A percentile compares a stretch with the other conserved stretches of the same genome.
phyloP scores from a whole-genome alignment of 345 rosid species.

The Combretum micranthum region DNA sequence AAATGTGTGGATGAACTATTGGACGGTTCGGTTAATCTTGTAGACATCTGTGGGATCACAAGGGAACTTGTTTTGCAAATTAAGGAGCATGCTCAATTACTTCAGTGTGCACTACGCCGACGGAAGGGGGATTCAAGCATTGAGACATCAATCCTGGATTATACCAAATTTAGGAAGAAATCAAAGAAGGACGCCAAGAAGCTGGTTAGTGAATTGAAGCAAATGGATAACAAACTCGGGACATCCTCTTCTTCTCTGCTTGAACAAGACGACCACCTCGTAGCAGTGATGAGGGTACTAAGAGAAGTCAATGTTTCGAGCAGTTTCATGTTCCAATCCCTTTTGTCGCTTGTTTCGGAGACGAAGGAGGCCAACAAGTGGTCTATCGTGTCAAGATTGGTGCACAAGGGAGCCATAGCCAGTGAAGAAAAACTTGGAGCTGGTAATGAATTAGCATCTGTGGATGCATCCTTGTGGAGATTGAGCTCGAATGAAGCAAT shows the following conservation, averaged over 20 bases:
- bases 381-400: constrained; percentile 40
- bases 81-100: constrained; percentile 41
- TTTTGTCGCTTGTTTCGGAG: constrained; percentile 35
- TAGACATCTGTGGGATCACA: constrained; percentile 51
- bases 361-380: constrained; percentile 29
- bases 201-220: constrained; percentile 35
- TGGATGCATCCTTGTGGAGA: constrained; percentile 24
- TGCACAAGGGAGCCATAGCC: constrained; percentile 24
- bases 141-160: constrained; percentile 16
- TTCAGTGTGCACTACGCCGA: constrained; percentile 53
- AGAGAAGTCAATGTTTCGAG: constrained; percentile 30
- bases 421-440: constrained; percentile 27
- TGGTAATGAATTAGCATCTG: constrained; percentile 35
- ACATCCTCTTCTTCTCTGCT: neutral
- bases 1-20: constrained; percentile 40
- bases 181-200: constrained; percentile 49
- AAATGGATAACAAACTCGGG: constrained; percentile 27
- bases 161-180: constrained; percentile 38
- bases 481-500: neutral
- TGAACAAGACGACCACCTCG: constrained; percentile 28
- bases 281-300: constrained; percentile 33
- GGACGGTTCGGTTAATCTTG: constrained; percentile 50
- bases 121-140: constrained; percentile 40
- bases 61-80: constrained; percentile 44
- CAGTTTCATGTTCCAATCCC: constrained; percentile 32